Conservation (phyloP, 305 asterid species). For the Withania somnifera region DNA sequence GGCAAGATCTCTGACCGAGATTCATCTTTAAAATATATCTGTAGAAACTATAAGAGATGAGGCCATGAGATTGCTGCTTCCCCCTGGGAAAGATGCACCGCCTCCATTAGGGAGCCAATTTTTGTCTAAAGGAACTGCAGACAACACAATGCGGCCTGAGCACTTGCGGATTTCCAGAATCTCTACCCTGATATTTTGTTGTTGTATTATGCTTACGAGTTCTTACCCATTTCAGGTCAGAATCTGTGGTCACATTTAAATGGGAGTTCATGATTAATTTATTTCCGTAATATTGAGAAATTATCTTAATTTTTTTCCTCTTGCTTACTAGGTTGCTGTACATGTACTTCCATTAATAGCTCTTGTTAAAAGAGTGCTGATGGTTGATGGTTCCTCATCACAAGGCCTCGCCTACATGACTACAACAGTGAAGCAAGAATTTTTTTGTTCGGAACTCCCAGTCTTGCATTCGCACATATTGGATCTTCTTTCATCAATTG, state of each 20-base stretch:
- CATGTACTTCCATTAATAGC: conserved; percentile 51
- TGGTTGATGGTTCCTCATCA: conserved; percentile 57
- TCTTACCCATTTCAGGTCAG: conserved; percentile 69
- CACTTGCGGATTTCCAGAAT: conserved; percentile 53
- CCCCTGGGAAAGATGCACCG: conserved; percentile 62
- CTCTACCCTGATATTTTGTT: conserved; percentile 56
- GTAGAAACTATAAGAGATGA: conserved; percentile 47
- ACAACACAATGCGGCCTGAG: conserved; percentile 50
- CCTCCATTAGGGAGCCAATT: conserved; percentile 56
- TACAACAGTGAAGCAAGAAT: conserved; percentile 46
- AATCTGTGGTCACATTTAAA: conserved; percentile 4
- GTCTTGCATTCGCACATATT: conserved; percentile 50
- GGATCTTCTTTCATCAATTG: conserved; percentile 55
- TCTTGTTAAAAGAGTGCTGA: conserved; percentile 59
- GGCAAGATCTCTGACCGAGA: conserved; percentile 3
- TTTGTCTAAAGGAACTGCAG: conserved; percentile 25
- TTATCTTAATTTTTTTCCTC: neutral
- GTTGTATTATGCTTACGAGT: conserved; percentile 56
- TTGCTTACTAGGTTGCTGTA: conserved; percentile 52
- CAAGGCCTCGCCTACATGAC: conserved; percentile 36
- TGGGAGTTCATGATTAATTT: neutral
- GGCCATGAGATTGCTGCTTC: conserved; percentile 49
- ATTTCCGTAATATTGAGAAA: neutral
- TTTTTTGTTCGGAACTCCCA: conserved; percentile 67
- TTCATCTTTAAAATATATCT: conserved; percentile 13